Evolutionary conservation across 331 rosid genomes (phyloP).

Genomic region (Spiraea crenata): DNA sequence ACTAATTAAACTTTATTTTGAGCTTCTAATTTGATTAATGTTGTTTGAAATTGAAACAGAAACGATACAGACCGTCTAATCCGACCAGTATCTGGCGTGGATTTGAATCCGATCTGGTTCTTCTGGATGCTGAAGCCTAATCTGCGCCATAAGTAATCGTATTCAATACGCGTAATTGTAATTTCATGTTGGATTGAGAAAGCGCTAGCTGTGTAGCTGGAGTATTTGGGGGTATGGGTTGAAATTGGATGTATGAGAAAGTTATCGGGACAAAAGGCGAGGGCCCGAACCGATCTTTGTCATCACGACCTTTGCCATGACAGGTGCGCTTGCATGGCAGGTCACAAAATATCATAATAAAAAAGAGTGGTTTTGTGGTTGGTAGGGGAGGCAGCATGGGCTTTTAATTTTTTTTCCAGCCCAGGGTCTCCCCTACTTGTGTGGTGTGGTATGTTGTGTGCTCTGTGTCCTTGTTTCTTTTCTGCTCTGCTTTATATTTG

Average conservation of each 20-base stretch:
- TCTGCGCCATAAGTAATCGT: background rate
- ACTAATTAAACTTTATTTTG: too few relatives aligned
- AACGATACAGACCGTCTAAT: too few relatives aligned
- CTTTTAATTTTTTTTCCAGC: slow-evolving; percentile 14
- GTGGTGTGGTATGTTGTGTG: slow-evolving; percentile 35
- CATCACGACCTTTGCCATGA: slow-evolving; percentile 99
- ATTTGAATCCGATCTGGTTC: background rate
- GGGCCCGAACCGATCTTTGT: slow-evolving; percentile 51
- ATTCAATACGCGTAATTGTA: background rate
- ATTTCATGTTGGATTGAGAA: too few relatives aligned
- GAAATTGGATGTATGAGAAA: slow-evolving; percentile 42
- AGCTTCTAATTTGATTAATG: background rate
- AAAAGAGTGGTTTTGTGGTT: slow-evolving; percentile 38
- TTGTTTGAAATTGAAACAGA: background rate
- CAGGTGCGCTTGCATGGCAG: slow-evolving; percentile 99
- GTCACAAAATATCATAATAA: slow-evolving; percentile 61
- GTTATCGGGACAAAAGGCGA: slow-evolving; percentile 33
- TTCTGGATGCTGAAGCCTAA: background rate
- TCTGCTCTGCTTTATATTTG: background rate
- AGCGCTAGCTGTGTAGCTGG: background rate
- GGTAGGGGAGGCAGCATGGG: slow-evolving; percentile 74
- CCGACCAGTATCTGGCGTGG: too few relatives aligned
- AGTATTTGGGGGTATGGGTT: background rate
- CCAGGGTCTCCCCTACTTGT: slow-evolving; percentile 65
- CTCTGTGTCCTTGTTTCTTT: too few relatives aligned